A percentile compares a stretch with the other conserved stretches of the same genome.
phyloP scores from a whole-genome alignment of 106 monocot genomes.

The Allium fistulosum region DNA sequence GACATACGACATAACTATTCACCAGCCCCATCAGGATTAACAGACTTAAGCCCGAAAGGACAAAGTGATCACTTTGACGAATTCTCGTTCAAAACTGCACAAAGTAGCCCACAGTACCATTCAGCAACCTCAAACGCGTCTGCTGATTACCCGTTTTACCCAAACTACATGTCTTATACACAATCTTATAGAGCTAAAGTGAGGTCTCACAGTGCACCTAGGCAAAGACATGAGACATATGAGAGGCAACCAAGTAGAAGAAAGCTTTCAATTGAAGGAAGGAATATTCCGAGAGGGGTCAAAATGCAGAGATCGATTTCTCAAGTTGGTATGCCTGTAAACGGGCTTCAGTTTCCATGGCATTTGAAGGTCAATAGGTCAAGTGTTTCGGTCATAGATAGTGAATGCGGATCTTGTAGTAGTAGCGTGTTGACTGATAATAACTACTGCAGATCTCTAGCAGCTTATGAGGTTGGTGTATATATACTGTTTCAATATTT shows the following conservation, averaged over 20 bases:
- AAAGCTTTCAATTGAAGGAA: slow-evolving; percentile 31
- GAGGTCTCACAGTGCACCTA: slow-evolving; percentile 64
- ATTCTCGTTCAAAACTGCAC: slow-evolving; percentile 35
- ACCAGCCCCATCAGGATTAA: slow-evolving; percentile 35
- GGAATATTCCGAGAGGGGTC: slow-evolving; percentile 33
- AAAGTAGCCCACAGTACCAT: slow-evolving; percentile 38
- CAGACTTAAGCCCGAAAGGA: slow-evolving; percentile 39
- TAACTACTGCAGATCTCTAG: slow-evolving; percentile 29
- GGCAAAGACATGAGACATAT: slow-evolving; percentile 32
- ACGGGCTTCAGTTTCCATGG: slow-evolving; percentile 46
- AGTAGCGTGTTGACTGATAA: slow-evolving; percentile 38
- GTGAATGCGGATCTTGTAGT: slow-evolving; percentile 48
- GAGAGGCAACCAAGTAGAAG: slow-evolving; percentile 39
- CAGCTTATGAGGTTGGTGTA: slow-evolving; percentile 7
- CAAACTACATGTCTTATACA: slow-evolving; percentile 81
- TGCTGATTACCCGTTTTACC: slow-evolving; percentile 14
- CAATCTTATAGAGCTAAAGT: slow-evolving; percentile 59
- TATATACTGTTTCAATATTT: too few species aligned
- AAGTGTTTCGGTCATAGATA: slow-evolving; percentile 44
- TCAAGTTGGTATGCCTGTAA: slow-evolving; percentile 26
- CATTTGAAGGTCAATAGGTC: slow-evolving; percentile 51
- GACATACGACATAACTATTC: slow-evolving; percentile 28
- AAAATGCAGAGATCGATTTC: slow-evolving; percentile 59
- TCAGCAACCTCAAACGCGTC: slow-evolving; percentile 16
- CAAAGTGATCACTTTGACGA: slow-evolving; percentile 50